Conservation (phyloP, 1,284 basidiomycete species). For the Naganishia sp. region DNA sequence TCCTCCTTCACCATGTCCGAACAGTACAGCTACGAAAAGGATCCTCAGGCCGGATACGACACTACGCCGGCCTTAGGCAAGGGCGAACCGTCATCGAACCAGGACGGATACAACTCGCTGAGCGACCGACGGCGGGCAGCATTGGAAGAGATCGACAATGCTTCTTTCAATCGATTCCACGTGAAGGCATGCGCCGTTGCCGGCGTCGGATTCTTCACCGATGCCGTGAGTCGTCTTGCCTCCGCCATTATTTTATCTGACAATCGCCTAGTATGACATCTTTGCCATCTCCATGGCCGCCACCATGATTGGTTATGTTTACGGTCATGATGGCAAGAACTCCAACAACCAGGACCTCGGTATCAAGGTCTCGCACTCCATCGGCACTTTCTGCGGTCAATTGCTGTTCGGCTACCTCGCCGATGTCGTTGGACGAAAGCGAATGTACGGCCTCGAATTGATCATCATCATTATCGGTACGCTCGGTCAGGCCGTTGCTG, state of each 20-base stretch:
- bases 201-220: slow-evolving; percentile 54
- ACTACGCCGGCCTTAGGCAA: slow-evolving; percentile 1
- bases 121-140: slow-evolving; percentile 64
- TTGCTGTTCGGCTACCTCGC: slow-evolving; percentile 56
- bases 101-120: slow-evolving; percentile 14
- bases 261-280: slow-evolving; percentile 51
- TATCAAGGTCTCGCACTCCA: slow-evolving; percentile 65
- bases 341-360: slow-evolving; percentile 66
- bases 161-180: slow-evolving; percentile 63
- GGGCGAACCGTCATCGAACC: neutral
- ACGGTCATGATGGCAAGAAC: slow-evolving; percentile 57
- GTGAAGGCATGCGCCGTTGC: slow-evolving; percentile 56
- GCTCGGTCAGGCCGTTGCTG: slow-evolving; percentile 59
- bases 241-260: neutral
- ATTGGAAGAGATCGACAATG: slow-evolving; percentile 73
- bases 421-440: slow-evolving; percentile 55
- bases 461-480: slow-evolving; percentile 54
- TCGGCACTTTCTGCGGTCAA: slow-evolving; percentile 57
- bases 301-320: slow-evolving; percentile 74
- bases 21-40: slow-evolving; percentile 22
- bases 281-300: slow-evolving; percentile 69
- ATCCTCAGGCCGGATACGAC: slow-evolving; percentile 6
- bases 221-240: slow-evolving; percentile 31
- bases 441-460: slow-evolving; percentile 57
- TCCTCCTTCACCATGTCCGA: slow-evolving; percentile 15